These are phyloP conservation scores for Boletus insuetus DNA, from an alignment of 768 basidiomycete species.

Conservation along the genomic window DNA sequence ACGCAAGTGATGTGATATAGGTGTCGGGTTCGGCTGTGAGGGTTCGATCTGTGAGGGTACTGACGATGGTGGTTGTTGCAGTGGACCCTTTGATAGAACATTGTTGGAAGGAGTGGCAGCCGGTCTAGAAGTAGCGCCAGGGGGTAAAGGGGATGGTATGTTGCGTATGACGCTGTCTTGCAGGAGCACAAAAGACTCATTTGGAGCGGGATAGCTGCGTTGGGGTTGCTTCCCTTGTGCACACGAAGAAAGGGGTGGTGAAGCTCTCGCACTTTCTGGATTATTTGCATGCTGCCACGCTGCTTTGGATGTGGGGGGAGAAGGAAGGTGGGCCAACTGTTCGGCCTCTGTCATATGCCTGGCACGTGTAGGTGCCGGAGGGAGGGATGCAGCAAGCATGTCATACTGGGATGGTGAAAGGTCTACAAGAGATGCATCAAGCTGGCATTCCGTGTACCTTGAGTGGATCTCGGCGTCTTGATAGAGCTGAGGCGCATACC, in stretches of 20 bases:
- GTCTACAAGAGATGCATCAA: conserved; percentile 90
- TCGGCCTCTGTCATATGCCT: conserved; percentile 40
- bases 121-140: conserved; percentile 45
- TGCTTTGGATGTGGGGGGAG: conserved; percentile 51
- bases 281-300: conserved; percentile 62
- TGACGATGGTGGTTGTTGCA: conserved; percentile 25
- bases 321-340: conserved; percentile 46
- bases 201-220: conserved; percentile 54
- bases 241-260: conserved; percentile 48
- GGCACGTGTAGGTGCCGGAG: conserved; percentile 47
- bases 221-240: conserved; percentile 61
- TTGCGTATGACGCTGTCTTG: conserved; percentile 77
- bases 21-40: conserved; percentile 62
- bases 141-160: conserved; percentile 56
- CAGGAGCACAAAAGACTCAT: conserved; percentile 88
- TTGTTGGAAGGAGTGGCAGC: conserved; percentile 36
- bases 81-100: conserved; percentile 22
- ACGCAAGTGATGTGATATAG: conserved; percentile 74
- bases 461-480: conserved; percentile 6
- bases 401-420: conserved; percentile 86
- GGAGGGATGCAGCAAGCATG: conserved; percentile 71
- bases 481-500: conserved; percentile 37
- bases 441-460: conserved; percentile 35
- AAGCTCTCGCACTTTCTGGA: conserved; percentile 30
- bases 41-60: conserved; percentile 41